Conservation (phyloP, 345 rosid genomes). For the Eucalyptus decipiens region DNA sequence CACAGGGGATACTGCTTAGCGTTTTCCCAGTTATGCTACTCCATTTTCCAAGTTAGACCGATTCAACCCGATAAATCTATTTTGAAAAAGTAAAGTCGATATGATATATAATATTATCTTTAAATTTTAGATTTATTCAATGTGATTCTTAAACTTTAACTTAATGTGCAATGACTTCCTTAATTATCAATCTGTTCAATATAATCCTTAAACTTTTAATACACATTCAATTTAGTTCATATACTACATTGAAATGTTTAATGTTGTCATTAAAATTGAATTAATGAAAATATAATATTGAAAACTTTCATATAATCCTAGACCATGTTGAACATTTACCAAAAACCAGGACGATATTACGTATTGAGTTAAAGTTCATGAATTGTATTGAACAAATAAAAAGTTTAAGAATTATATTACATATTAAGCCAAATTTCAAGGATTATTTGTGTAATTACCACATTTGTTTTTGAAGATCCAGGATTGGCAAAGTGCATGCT, state of each 20-base stretch:
- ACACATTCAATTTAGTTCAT: no score
- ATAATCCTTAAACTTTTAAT: fast-evolving
- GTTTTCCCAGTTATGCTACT: neutral
- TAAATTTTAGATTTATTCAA: neutral
- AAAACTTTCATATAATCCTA: no score
- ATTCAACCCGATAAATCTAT: neutral
- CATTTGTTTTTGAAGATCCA: neutral
- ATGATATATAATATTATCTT: fast-evolving
- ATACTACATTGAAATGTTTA: neutral
- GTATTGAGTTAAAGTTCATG: neutral
- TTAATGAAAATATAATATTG: no score
- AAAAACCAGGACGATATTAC: fast-evolving
- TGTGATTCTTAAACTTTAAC: fast-evolving
- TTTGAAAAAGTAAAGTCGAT: neutral
- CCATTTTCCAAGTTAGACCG: neutral
- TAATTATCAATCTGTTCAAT: neutral
- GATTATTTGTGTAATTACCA: neutral
- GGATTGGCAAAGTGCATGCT: neutral
- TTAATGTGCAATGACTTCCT: fast-evolving
- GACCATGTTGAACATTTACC: no score
- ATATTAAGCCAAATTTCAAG: neutral
- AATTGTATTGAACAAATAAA: no score
- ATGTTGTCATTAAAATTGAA: fast-evolving
- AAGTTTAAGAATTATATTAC: no score
- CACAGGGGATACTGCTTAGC: neutral